Evolutionary conservation across 2,329 filamentous ascomycete genomes (phyloP).

Genomic region (Colletotrichum lupini): DNA sequence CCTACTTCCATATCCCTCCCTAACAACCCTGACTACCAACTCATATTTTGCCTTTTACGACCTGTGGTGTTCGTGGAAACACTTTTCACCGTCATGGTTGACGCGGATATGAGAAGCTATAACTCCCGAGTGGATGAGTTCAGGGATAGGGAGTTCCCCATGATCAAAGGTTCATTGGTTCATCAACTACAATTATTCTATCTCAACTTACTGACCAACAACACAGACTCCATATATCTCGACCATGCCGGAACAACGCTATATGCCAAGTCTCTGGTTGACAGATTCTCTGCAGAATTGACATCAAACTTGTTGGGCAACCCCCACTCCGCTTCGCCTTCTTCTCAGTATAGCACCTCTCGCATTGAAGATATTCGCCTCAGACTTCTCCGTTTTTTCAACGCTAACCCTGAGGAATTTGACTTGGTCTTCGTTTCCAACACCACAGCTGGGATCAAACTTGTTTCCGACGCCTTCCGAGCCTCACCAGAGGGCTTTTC

Average conservation of each 20-base stretch:
- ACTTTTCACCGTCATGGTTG: background rate
- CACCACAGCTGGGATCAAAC: constrained; percentile 89
- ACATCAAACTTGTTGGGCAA: constrained; percentile 86
- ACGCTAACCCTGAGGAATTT: constrained; percentile 82
- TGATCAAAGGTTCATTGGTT: constrained; percentile 68
- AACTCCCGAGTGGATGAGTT: constrained; percentile 69
- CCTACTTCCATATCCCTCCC: background rate
- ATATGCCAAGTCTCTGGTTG: constrained; percentile 83
- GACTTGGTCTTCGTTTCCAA: constrained; percentile 94
- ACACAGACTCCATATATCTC: constrained; percentile 80
- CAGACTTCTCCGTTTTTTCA: constrained; percentile 79
- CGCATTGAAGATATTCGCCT: constrained; percentile 82
- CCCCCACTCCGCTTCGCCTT: constrained; percentile 86
- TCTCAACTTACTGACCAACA: constrained; percentile 28
- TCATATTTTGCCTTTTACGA: background rate
- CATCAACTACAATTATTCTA: background rate
- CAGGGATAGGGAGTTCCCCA: constrained; percentile 72
- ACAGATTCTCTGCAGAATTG: constrained; percentile 83
- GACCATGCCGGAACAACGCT: constrained; percentile 96
- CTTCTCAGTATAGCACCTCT: constrained; percentile 80
- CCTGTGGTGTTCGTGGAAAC: background rate
- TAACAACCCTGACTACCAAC: background rate
- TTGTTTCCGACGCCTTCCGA: constrained; percentile 83
- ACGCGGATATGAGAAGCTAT: constrained; percentile 52
- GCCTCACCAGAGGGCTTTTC: constrained; percentile 76